phyloP scores from a whole-genome alignment of 345 rosid species.

The Pistacia integerrima region DNA sequence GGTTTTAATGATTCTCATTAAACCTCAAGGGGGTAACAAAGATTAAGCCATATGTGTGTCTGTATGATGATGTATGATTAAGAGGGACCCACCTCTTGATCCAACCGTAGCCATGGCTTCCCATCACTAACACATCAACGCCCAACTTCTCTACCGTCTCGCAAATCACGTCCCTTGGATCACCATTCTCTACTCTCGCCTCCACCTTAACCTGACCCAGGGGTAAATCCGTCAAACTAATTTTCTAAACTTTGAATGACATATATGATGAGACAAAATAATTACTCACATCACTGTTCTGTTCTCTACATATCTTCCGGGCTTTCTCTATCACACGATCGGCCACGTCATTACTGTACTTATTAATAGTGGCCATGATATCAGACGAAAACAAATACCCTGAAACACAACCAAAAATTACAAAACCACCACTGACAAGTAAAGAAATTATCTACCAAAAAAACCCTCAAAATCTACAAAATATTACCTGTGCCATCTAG shows the following conservation, averaged over 20 bases:
- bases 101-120: conserved; percentile 63
- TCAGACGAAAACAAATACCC: conserved; percentile 66
- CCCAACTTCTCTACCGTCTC: conserved; percentile 45
- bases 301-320: conserved; percentile 42
- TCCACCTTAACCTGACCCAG: conserved; percentile 53
- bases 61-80: no score
- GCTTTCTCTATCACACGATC: conserved; percentile 48
- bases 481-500: conserved; percentile 52
- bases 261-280: background rate
- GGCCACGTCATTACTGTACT: conserved; percentile 48
- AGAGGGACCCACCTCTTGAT: conserved; percentile 46
- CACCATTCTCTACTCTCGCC: conserved; percentile 43
- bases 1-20: no score
- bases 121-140: conserved; percentile 59
- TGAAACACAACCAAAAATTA: conserved; percentile 9
- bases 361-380: conserved; percentile 43
- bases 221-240: background rate
- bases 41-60: no score
- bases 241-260: background rate
- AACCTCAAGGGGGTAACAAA: no score
- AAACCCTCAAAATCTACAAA: background rate
- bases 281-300: conserved; percentile 28
- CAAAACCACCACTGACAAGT: background rate
- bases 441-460: background rate
- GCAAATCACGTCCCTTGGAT: conserved; percentile 67